These are phyloP conservation scores for Pestalotiopsis sp. DNA, from an alignment of 2,329 filamentous ascomycete species.

Conservation along the genomic window DNA sequence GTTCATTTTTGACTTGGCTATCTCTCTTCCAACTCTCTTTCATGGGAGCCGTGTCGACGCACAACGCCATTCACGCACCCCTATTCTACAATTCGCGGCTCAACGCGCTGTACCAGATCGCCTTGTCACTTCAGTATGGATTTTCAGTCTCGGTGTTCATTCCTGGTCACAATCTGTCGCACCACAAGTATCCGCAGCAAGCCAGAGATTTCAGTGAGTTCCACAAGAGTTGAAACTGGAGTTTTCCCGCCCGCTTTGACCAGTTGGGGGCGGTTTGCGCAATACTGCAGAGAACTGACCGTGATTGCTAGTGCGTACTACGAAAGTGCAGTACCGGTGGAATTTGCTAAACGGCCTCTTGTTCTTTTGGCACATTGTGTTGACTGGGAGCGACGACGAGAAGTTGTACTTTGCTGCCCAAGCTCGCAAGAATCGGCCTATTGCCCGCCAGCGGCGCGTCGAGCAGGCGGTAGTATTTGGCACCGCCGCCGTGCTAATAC, in stretches of 20 bases:
- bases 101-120: slow-evolving; percentile 17
- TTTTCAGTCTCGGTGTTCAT: slow-evolving; percentile 18
- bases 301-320: slow-evolving; percentile 16
- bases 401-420: slow-evolving; percentile 18
- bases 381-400: slow-evolving; percentile 17
- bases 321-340: slow-evolving; percentile 18
- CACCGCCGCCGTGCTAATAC: slow-evolving; percentile 12
- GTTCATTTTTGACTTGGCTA: slow-evolving; percentile 16
- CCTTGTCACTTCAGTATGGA: slow-evolving; percentile 19
- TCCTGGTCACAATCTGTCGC: slow-evolving; percentile 18
- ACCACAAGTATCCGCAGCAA: slow-evolving; percentile 19
- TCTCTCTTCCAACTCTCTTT: slow-evolving; percentile 18
- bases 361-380: slow-evolving; percentile 18
- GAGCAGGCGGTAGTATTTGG: slow-evolving; percentile 16
- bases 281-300: neutral
- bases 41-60: slow-evolving; percentile 19
- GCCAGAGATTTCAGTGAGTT: slow-evolving; percentile 20
- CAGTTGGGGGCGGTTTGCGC: neutral
- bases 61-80: slow-evolving; percentile 18
- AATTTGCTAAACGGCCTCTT: slow-evolving; percentile 17
- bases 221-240: neutral
- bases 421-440: slow-evolving; percentile 16
- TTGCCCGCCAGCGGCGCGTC: slow-evolving; percentile 14
- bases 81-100: slow-evolving; percentile 11
- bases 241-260: neutral